phyloP scores from a whole-genome alignment of 2,329 filamentous ascomycete genomes.

The Aspergillus sp. region DNA sequence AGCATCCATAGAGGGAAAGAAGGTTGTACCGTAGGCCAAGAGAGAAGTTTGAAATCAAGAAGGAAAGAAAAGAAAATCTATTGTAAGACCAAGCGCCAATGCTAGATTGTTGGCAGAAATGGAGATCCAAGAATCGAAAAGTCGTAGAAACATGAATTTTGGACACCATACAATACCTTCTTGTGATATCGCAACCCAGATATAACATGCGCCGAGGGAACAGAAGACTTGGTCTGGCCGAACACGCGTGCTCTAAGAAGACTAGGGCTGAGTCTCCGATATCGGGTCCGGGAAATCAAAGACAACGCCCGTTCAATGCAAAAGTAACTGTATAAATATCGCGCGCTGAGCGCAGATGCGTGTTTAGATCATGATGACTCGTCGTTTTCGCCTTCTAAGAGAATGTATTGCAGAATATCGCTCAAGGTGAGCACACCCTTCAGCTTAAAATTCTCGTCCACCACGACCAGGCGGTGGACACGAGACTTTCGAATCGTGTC shows the following conservation, averaged over 20 bases:
- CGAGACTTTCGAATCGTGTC: slow-evolving; percentile 93
- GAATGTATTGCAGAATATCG: slow-evolving; percentile 92
- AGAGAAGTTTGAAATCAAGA: slow-evolving; percentile 5
- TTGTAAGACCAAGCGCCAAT: slow-evolving; percentile 25
- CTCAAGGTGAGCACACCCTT: slow-evolving; percentile 90
- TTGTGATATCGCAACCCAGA: slow-evolving; percentile 18
- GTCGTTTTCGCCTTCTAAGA: slow-evolving; percentile 73
- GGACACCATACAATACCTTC: slow-evolving; percentile 27
- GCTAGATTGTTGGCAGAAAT: slow-evolving; percentile 11
- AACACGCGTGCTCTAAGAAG: background rate
- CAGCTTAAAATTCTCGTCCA: slow-evolving; percentile 83
- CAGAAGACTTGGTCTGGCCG: slow-evolving; percentile 1
- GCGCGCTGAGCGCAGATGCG: slow-evolving; percentile 4
- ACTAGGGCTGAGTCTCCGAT: background rate
- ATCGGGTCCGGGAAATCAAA: slow-evolving; percentile 3
- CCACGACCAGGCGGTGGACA: slow-evolving; percentile 87
- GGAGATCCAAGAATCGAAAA: slow-evolving; percentile 4
- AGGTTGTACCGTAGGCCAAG: background rate
- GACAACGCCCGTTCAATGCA: slow-evolving; percentile 36
- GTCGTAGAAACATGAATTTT: slow-evolving; percentile 12
- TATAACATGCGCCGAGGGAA: slow-evolving; percentile 8
- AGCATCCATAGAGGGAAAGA: background rate
- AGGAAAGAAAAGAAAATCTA: slow-evolving; percentile 22
- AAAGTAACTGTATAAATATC: slow-evolving; percentile 22
- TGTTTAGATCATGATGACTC: slow-evolving; percentile 33